Conservation (phyloP, 495 filamentous ascomycete species). For the Aspergillus conjunctus region DNA sequence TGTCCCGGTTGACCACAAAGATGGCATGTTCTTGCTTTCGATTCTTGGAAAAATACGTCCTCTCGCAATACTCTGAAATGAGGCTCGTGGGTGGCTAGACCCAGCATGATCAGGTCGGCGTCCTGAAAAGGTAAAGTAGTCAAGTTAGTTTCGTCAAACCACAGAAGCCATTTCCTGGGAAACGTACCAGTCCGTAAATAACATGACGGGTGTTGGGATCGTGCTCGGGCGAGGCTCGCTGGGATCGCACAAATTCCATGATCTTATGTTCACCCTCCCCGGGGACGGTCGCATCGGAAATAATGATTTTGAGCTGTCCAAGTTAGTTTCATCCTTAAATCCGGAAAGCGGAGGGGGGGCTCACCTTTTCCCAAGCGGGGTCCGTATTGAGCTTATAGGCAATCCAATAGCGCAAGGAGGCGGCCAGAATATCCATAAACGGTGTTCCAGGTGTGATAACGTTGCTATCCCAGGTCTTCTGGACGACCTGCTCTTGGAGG, state of each 20-base stretch:
- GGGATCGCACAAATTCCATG: slow-evolving; percentile 96
- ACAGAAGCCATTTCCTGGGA: not conserved
- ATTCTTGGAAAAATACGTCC: slow-evolving; percentile 92
- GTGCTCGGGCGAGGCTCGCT: slow-evolving; percentile 85
- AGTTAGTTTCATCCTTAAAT: slow-evolving; percentile 25
- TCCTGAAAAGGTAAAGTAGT: slow-evolving; percentile 49
- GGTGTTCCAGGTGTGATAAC: slow-evolving; percentile 97
- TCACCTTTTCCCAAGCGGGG: slow-evolving; percentile 86
- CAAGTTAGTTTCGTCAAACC: slow-evolving; percentile 24
- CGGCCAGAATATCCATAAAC: slow-evolving; percentile 96
- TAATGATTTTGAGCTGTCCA: slow-evolving; percentile 82
- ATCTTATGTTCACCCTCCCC: slow-evolving; percentile 99
- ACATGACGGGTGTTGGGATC: slow-evolving; percentile 97
- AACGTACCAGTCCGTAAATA: slow-evolving; percentile 75
- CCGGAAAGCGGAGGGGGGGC: slow-evolving; percentile 5
- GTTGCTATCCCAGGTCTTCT: slow-evolving; percentile 97
- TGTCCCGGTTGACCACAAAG: slow-evolving; percentile 92
- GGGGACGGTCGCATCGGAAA: slow-evolving; percentile 96
- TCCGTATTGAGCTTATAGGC: slow-evolving; percentile 97
- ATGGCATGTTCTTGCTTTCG: slow-evolving; percentile 74
- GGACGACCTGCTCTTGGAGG: slow-evolving; percentile 62
- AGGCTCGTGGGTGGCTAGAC: slow-evolving; percentile 94
- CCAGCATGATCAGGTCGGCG: slow-evolving; percentile 98
- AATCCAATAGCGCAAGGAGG: slow-evolving; percentile 92
- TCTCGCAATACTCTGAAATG: slow-evolving; percentile 97